Evolutionary conservation across 768 basidiomycete species (phyloP).

Genomic region (Lyophyllum decastes): DNA sequence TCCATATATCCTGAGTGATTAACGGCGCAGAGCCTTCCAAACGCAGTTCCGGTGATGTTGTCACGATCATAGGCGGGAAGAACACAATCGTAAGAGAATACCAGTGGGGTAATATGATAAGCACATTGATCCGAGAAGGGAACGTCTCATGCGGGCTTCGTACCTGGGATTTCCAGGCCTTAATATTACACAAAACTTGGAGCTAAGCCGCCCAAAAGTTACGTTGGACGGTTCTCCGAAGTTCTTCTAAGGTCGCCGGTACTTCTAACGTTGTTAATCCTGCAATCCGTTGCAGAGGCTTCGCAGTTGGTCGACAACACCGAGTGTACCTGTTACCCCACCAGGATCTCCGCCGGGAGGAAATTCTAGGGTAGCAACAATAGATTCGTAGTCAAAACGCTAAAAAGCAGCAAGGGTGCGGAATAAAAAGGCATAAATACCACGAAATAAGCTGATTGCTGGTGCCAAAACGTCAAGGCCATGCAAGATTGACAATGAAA

Average conservation of each 20-base stretch:
- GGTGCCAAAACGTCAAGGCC: constrained; percentile 5
- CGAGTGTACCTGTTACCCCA: constrained; percentile 6
- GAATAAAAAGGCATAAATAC: not conserved
- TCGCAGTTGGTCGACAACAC: not conserved
- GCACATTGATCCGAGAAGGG: constrained; percentile 12
- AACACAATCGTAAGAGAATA: constrained; percentile 16
- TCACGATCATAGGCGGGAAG: constrained; percentile 15
- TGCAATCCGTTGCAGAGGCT: not conserved
- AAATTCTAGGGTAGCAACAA: not conserved
- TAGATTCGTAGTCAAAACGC: constrained; percentile 1
- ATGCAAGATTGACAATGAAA: constrained; percentile 1
- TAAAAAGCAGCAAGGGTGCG: not conserved
- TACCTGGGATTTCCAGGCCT: constrained; percentile 19
- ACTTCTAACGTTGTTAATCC: not conserved
- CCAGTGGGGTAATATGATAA: constrained; percentile 16
- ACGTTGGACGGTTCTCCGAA: not conserved
- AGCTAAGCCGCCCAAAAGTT: constrained; percentile 2
- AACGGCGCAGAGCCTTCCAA: constrained; percentile 15
- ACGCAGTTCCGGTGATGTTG: constrained; percentile 16
- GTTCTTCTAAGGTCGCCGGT: not conserved
- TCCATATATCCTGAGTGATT: constrained; percentile 15
- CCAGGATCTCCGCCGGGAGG: constrained; percentile 15
- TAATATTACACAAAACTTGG: constrained; percentile 1
- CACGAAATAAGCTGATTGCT: not conserved
- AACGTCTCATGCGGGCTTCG: constrained; percentile 16